Percentiles rank a stretch among this genome's conserved stretches.
phyloP scores from a whole-genome alignment of 371 early-diverging fungal species.

The Mortierella sp. region DNA sequence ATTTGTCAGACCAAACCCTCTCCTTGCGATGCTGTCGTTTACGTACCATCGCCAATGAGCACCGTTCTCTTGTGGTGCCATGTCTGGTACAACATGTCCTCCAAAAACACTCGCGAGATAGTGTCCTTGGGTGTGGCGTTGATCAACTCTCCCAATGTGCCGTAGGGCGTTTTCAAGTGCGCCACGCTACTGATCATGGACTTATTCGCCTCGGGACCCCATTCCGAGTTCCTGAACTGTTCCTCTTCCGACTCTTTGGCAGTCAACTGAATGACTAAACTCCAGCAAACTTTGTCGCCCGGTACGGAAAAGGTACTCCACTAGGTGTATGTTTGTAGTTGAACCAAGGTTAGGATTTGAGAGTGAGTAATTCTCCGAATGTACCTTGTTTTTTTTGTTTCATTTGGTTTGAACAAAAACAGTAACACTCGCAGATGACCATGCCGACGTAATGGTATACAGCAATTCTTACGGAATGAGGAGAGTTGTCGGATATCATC shows the following conservation, averaged over 20 bases:
- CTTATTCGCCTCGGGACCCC: constrained; percentile 21
- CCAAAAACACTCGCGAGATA: constrained; percentile 21
- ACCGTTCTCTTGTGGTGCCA: constrained; percentile 22
- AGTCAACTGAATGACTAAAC: constrained; percentile 18
- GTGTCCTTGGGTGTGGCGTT: constrained; percentile 14
- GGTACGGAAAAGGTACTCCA: constrained; percentile 22
- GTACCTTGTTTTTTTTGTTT: background rate
- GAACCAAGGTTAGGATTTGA: background rate
- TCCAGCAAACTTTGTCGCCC: constrained; percentile 22
- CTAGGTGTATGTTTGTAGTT: background rate
- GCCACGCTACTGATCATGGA: constrained; percentile 13
- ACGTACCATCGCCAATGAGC: constrained; percentile 34
- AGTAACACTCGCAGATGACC: background rate
- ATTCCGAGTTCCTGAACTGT: constrained; percentile 20
- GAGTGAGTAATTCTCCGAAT: background rate
- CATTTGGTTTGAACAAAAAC: background rate
- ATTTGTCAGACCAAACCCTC: background rate
- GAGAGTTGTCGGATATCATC: constrained; percentile 16
- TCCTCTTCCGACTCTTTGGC: constrained; percentile 10
- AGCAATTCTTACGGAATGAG: constrained; percentile 7
- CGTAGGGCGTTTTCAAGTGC: constrained; percentile 23
- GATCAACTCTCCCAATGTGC: constrained; percentile 21
- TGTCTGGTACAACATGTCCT: constrained; percentile 28
- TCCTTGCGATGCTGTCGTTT: background rate
- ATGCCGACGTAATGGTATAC: background rate